Evolutionary conservation across 2,329 filamentous ascomycete species (phyloP), one percentile per base, ranked within the genome.

Genomic region (Fusarium brachygibbosum): DNA sequence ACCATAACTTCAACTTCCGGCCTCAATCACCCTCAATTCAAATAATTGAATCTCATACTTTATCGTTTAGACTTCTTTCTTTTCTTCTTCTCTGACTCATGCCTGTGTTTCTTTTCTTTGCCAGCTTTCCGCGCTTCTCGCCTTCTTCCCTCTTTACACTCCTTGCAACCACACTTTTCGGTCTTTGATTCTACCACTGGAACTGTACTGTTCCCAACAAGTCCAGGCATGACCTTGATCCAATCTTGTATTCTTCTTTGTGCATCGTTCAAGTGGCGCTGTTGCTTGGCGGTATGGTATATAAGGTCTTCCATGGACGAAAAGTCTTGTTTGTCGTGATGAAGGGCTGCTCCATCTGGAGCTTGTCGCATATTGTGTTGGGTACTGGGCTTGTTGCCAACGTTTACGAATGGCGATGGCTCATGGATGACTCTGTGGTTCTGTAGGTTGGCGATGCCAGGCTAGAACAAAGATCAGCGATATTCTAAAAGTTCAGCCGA

Each of bases 241-340:
- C 69, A 71, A 42, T 70, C 69, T 25, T 51, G 40, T 17, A 70
- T 46, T 29, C 58, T 56, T 38, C 40, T 63, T 35, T 66, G 49
- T 6, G 70, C 56, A 29, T 72, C 66, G 17, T 58, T 54, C 13
- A 55, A 23, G 19, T 57, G 56, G 14, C 66, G 41, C 19, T 59
- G 58, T 21, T 63, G 56, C 29, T 70, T 68, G 8, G 50, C 50
- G 11, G 44, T 34, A 17, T 48, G 31, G 29, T 72, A 65, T 12
- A 68, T 50, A 3, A 58, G 16, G 32, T 62, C 63, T 40, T 72
- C 66, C 7, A 60, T 32, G 6, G 53, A 55, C 12, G 38, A 25
- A 9, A 21, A 37, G 7, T 51, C n/a, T 25, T 50, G 49, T 25
- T 38, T 25, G 10, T 14, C 23, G 10, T 29, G 13, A 17, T 19